Conservation (phyloP, 106 monocot species). For the Dactylorhiza incarnata region DNA sequence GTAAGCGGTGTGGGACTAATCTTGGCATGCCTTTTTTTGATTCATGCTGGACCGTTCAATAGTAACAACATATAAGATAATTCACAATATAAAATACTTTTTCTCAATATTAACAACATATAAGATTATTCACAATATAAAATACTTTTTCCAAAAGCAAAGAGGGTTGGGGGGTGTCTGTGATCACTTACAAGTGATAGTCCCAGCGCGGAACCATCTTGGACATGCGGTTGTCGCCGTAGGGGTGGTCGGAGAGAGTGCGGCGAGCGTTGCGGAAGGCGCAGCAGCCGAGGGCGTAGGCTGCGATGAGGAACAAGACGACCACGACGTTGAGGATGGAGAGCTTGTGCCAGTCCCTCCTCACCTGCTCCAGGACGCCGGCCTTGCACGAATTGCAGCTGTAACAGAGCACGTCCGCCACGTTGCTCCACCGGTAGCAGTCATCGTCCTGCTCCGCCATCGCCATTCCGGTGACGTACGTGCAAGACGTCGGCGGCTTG, state of each 20-base stretch:
- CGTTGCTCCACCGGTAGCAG: constrained; percentile 95
- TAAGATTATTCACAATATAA: neutral
- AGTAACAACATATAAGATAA: too few relatives aligned
- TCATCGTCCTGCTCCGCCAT: constrained; percentile 52
- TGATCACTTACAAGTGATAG: constrained; percentile 47
- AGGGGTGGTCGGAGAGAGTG: constrained; percentile 31
- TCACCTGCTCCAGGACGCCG: constrained; percentile 71
- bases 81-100: too few relatives aligned
- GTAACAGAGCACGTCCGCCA: constrained; percentile 62
- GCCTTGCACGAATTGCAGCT: constrained; percentile 91
- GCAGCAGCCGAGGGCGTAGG: constrained; percentile 86
- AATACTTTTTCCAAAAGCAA: too few relatives aligned
- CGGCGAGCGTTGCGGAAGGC: constrained; percentile 76
- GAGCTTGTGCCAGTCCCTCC: constrained; percentile 80
- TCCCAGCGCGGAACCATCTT: constrained; percentile 83
- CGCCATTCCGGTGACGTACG: constrained; percentile 32
- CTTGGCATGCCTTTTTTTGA: too few relatives aligned
- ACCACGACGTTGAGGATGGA: constrained; percentile 66
- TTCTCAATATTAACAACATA: too few relatives aligned
- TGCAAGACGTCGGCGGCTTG: constrained; percentile 92
- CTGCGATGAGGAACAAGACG: constrained; percentile 61
- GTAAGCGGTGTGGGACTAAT: too few relatives aligned
- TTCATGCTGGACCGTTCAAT: too few relatives aligned
- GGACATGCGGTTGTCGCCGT: constrained; percentile 61
- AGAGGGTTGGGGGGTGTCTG: neutral